Percentiles rank a stretch among this genome's conserved stretches.
Conservation (phyloP, 257 asterid genomes). For the Penstemon eatonii region DNA sequence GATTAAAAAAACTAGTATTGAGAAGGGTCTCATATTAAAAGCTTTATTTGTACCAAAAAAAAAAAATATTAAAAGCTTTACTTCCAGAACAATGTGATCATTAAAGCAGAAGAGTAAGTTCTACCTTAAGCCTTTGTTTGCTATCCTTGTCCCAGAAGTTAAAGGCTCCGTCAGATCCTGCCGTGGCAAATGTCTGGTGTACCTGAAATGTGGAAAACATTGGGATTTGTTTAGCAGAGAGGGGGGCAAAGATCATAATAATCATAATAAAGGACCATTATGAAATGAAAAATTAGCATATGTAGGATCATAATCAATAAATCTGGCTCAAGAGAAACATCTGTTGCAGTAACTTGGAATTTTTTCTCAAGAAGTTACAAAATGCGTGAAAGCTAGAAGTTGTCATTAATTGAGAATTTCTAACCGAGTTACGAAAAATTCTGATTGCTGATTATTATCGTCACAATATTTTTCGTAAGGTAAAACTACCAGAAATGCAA, state of each 20-base stretch:
- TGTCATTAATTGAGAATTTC: not conserved
- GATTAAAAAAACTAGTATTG: conserved; percentile 18
- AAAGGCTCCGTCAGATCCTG: conserved; percentile 96
- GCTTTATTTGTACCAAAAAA: no score
- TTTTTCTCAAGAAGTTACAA: not conserved
- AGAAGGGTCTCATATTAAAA: not conserved
- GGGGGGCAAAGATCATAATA: not conserved
- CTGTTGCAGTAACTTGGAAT: not conserved
- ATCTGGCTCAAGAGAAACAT: not conserved
- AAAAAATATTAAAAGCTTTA: conserved; percentile 2
- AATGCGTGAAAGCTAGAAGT: not conserved
- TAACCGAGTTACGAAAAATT: not conserved
- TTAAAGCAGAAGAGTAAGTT: conserved; percentile 14
- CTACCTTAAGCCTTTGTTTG: conserved; percentile 93
- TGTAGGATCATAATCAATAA: not conserved
- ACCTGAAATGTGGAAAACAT: conserved; percentile 43
- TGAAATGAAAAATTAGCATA: not conserved
- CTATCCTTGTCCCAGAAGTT: conserved; percentile 98
- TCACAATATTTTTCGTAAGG: not conserved
- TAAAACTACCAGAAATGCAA: not conserved
- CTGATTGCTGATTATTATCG: no score
- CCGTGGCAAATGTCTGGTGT: conserved; percentile 90
- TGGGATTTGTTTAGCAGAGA: conserved; percentile 11
- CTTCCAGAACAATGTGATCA: conserved; percentile 12
- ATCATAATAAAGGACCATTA: not conserved